Base-by-base conservation (phyloP, 768 basidiomycete genomes). In the Tulasnella calospora region DNA sequence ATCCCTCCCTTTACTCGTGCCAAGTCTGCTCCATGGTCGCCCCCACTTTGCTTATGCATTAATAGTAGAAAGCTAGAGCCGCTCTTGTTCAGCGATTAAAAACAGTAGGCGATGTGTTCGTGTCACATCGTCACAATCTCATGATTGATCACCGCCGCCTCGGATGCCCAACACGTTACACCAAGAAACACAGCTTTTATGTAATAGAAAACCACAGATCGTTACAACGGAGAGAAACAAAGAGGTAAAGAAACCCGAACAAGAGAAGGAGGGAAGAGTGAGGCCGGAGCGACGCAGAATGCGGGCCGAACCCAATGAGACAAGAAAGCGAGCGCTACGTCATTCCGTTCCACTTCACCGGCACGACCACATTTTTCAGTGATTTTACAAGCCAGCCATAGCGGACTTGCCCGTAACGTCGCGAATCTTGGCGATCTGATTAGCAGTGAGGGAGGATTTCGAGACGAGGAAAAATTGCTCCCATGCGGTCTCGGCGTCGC, bases 381-480 rank as follows among this genome's bases (percentile, higher is more conserved):
- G 38, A 9, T 38, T 46, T 85, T 83, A 94, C 75, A 89, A 91
- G 17, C 95, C 95, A 30, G 91, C 93, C 95, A 96, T 96, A 38
- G 95, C 96, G 57, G 90, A 87, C 35, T 97, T 88, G 6, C 95
- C 95, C 23, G 95, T 92, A 30, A 88, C 87, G 83, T 98, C 97
- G 71, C 97, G 89, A 81, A 98, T 95, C 86, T 89, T 93, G 19
- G 97, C 97, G 78, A 98, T 94, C 83, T 98, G 94, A 79, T 87
- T 90, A 0, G 94, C 90, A 23, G 90, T 93, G 82, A 99, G 87
- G 36, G 88, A 88, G 9, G 90, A 91, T 83, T 96, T 96, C 83
- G 90, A 91, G 0, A 92, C 92, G 27, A 90, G 86, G 81, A 99
- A 88, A 85, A 95, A 97, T 77, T 92, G 90, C 84, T 98, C 96